Evolutionary conservation across 2,329 filamentous ascomycete species (phyloP).

Genomic region (Claviceps pazoutovae): DNA sequence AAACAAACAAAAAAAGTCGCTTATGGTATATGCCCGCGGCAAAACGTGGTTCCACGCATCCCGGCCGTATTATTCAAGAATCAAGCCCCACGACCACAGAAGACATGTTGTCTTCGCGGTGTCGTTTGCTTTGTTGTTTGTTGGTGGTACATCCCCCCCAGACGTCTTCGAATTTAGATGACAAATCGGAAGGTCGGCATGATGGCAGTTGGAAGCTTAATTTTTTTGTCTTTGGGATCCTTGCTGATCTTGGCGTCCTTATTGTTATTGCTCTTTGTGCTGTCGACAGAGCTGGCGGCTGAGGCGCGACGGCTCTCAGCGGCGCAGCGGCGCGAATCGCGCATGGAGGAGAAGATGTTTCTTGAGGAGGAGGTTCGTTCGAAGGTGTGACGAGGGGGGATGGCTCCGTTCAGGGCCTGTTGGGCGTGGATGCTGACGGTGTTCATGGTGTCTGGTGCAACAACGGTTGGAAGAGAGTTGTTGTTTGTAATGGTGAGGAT

Average conservation of each 20-base stretch:
- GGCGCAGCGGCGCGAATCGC: neutral
- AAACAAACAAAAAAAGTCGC: neutral
- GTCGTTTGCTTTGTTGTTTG: neutral
- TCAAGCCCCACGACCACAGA: too few relatives aligned
- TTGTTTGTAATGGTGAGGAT: neutral
- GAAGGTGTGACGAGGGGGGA: neutral
- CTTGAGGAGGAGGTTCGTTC: neutral
- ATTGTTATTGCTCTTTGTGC: neutral
- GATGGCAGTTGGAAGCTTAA: neutral
- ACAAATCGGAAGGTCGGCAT: conserved; percentile 4
- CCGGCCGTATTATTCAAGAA: too few relatives aligned
- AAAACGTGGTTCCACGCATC: too few relatives aligned
- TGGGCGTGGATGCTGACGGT: neutral
- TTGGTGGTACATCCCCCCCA: neutral
- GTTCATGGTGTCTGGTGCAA: neutral
- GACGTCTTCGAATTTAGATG: neutral
- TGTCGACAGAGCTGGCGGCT: neutral
- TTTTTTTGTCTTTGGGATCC: conserved; percentile 3
- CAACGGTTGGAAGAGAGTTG: neutral
- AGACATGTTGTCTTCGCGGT: too few relatives aligned
- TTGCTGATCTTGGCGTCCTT: conserved; percentile 1
- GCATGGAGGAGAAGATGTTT: conserved; percentile 4
- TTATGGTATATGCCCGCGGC: neutral
- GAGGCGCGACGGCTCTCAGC: conserved; percentile 1
- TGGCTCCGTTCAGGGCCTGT: neutral